These are phyloP conservation scores for Capronia americana DNA, from an alignment of 2,329 filamentous ascomycete species.

Conservation along the genomic window DNA sequence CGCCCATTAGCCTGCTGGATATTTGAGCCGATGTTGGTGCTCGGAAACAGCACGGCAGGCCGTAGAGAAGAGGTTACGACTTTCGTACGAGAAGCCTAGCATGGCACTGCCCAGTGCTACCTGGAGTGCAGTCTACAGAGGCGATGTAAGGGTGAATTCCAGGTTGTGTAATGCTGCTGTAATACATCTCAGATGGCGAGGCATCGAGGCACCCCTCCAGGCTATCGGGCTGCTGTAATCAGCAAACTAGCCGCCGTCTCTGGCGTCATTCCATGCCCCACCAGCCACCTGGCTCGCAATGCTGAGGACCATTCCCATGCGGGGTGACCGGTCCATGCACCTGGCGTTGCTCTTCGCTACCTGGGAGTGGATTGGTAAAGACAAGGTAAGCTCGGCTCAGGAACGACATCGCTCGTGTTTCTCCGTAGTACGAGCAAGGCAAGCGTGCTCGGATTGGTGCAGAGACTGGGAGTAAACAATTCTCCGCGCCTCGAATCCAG, in stretches of 20 bases:
- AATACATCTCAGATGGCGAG: neutral
- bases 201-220: neutral
- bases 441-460: neutral
- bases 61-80: neutral
- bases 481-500: neutral
- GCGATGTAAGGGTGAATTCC: neutral
- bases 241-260: neutral
- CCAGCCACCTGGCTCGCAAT: neutral
- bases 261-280: conserved; percentile 13
- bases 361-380: conserved; percentile 7
- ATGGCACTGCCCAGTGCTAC: neutral
- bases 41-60: neutral
- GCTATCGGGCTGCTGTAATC: neutral
- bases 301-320: neutral
- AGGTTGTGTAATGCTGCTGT: conserved; percentile 6
- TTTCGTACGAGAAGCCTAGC: neutral
- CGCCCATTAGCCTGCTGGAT: conserved; percentile 1
- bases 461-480: neutral
- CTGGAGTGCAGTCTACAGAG: neutral
- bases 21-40: neutral
- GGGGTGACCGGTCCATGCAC: neutral
- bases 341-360: neutral
- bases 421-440: neutral
- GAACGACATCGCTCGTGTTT: neutral
- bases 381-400: conserved; percentile 7